A percentile compares a stretch with the other conserved stretches of the same genome.
These are phyloP conservation scores for Secale cereale DNA, from an alignment of 176 grass and related monocot species.

Conservation along the genomic window DNA sequence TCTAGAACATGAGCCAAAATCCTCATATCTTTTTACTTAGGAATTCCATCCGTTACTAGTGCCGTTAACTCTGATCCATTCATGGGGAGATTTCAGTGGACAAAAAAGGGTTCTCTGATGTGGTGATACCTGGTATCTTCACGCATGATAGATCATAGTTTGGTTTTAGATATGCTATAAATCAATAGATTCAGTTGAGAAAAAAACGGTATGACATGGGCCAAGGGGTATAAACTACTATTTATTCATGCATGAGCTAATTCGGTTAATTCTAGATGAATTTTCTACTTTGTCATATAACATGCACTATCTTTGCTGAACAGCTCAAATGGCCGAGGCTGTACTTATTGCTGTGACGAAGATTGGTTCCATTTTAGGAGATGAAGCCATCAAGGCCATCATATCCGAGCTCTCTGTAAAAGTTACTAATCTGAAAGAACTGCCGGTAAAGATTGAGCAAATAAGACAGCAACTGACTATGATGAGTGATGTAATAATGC, in stretches of 20 bases:
- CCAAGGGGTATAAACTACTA: not conserved
- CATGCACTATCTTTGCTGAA: not conserved
- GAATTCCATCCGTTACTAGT: not conserved
- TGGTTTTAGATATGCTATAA: not conserved
- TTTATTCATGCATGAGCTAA: not conserved
- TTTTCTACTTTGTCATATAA: not conserved
- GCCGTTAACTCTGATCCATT: not conserved
- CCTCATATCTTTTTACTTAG: not conserved
- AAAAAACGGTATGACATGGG: not conserved
- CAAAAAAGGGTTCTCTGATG: not conserved
- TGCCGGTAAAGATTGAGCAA: not conserved
- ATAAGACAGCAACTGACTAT: not conserved
- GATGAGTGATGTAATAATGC: not conserved
- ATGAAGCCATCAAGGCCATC: not conserved
- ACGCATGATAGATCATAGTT: not conserved
- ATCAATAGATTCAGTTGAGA: not conserved
- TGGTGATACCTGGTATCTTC: not conserved
- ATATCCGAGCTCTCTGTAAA: slow-evolving; percentile 23
- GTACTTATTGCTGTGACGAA: slow-evolving; percentile 13
- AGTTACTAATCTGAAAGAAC: slow-evolving; percentile 1
- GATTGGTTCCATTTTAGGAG: not conserved
- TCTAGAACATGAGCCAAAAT: not conserved
- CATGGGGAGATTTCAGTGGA: not conserved
- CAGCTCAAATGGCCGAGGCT: slow-evolving; percentile 32
- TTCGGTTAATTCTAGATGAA: not conserved